Base-by-base conservation (phyloP, 345 rosid species). In the Salix koriyanagi region DNA sequence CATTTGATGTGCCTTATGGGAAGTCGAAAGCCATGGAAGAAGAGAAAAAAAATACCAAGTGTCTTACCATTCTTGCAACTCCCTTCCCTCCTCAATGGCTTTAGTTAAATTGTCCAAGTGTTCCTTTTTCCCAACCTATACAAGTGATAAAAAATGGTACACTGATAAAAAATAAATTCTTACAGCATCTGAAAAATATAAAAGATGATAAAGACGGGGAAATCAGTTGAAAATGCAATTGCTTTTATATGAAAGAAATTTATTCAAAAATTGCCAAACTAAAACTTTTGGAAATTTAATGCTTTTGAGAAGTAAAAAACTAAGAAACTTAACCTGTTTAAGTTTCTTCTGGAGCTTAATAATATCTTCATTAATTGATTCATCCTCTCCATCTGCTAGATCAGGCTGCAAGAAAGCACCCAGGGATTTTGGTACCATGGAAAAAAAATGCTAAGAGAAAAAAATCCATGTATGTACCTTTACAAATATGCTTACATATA, bases 381-480 rank as follows among this genome's bases (percentile, higher is more conserved):
- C 90, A 76, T 80, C 89, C 76, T 89, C 91, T 64, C 86, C 85
- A 81, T 89, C 88, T 44, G 86, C 84, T 67, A 89, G 85, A 85
- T 85, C 90, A 82, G 91, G 91, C 91, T 89, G 82, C 80, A 48
- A 76, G 54, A 66, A 44, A 41, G 72, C 73, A 81, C 26, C 76
- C 70, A 74, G 34, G 44, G 7, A 36, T 16, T 41, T 62, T 2
- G 56, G 18, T 37, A 8, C 64, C 52, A 16, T 15, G 60, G 66
- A 5, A 23, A 52, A 73, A 71, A 34, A 50, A 15, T 6, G 26
- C 10, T 36, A 4, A 4, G 37, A 30, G 41, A 7, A 15, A 67
- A 44, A 36, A 10, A 32, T 23, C 30, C 15, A 10, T 73, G 25
- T 6, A 19, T 26, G 37, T 11, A 36, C 26, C 30, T 23, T 12